phyloP scores from a whole-genome alignment of 2,329 filamentous ascomycete species.

The Pseudocercospora musae region DNA sequence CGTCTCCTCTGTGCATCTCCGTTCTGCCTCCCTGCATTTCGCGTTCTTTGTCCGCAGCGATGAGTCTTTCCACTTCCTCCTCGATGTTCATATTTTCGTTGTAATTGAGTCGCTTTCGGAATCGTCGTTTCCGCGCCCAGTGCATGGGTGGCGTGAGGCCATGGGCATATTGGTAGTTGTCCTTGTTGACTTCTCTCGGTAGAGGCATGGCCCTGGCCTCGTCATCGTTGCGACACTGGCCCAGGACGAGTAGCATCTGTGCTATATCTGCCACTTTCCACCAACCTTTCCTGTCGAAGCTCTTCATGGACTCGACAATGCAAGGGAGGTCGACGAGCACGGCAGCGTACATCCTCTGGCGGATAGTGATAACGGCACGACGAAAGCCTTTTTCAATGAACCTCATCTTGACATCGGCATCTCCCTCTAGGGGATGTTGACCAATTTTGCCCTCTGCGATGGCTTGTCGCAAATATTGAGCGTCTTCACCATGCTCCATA shows the following conservation, averaged over 20 bases:
- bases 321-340: slow-evolving; percentile 80
- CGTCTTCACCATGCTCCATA: slow-evolving; percentile 81
- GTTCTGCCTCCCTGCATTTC: slow-evolving; percentile 54
- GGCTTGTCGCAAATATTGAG: slow-evolving; percentile 73
- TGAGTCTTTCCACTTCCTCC: slow-evolving; percentile 69
- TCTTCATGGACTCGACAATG: slow-evolving; percentile 88
- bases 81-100: slow-evolving; percentile 84
- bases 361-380: slow-evolving; percentile 68
- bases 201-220: slow-evolving; percentile 55
- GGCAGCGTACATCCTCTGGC: slow-evolving; percentile 69
- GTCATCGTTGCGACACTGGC: slow-evolving; percentile 58
- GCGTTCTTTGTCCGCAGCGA: slow-evolving; percentile 61
- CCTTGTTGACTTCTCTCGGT: slow-evolving; percentile 67
- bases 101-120: slow-evolving; percentile 77
- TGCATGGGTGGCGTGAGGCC: slow-evolving; percentile 86
- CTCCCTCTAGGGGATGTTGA: slow-evolving; percentile 58
- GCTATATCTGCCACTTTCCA: slow-evolving; percentile 87
- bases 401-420: slow-evolving; percentile 74
- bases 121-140: slow-evolving; percentile 76
- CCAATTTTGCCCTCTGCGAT: slow-evolving; percentile 72
- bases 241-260: slow-evolving; percentile 81
- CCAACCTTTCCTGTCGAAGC: slow-evolving; percentile 82
- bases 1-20: slow-evolving; percentile 12
- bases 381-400: slow-evolving; percentile 73
- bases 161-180: slow-evolving; percentile 72